Evolutionary conservation across 1,284 basidiomycete genomes (phyloP).

Genomic region (Pseudozyma tsukubaensis): DNA sequence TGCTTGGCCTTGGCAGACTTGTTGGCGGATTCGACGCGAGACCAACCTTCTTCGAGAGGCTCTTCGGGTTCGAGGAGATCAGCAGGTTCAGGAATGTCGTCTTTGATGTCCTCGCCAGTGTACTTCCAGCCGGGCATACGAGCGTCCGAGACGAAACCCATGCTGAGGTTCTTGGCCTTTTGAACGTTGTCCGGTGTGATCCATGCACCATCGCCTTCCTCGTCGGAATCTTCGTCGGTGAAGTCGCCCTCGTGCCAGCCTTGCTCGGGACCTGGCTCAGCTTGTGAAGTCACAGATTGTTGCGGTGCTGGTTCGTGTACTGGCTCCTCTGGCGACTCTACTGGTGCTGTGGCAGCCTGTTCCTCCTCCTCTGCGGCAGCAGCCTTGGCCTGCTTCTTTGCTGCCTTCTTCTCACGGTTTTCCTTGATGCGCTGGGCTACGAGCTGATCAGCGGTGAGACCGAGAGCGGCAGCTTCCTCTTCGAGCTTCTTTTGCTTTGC

Average conservation of each 20-base stretch:
- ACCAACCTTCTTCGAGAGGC: slow-evolving; percentile 48
- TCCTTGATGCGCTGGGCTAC: slow-evolving; percentile 37
- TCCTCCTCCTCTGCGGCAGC: slow-evolving; percentile 9
- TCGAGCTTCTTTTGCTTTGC: slow-evolving; percentile 37
- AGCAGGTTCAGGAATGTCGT: slow-evolving; percentile 23
- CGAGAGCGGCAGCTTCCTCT: slow-evolving; percentile 28
- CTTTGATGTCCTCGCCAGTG: slow-evolving; percentile 23
- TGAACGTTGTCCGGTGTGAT: slow-evolving; percentile 91
- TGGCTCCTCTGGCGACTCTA: neutral
- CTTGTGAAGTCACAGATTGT: slow-evolving; percentile 6
- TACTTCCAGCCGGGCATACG: slow-evolving; percentile 49
- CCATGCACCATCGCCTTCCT: slow-evolving; percentile 77
- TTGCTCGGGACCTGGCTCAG: slow-evolving; percentile 18
- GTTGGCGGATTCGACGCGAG: slow-evolving; percentile 38
- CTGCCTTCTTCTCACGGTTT: slow-evolving; percentile 40
- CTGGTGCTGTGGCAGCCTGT: neutral
- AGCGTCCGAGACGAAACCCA: slow-evolving; percentile 73
- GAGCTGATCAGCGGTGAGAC: slow-evolving; percentile 37
- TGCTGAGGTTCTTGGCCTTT: slow-evolving; percentile 86
- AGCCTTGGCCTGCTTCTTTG: slow-evolving; percentile 39
- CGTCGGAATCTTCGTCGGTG: slow-evolving; percentile 81
- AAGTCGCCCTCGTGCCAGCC: slow-evolving; percentile 70
- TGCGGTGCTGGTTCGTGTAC: slow-evolving; percentile 40
- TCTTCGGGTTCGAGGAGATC: slow-evolving; percentile 34
- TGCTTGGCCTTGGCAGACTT: slow-evolving; percentile 24